Conservation (phyloP, 495 filamentous ascomycete genomes). For the Xylaria castorea region DNA sequence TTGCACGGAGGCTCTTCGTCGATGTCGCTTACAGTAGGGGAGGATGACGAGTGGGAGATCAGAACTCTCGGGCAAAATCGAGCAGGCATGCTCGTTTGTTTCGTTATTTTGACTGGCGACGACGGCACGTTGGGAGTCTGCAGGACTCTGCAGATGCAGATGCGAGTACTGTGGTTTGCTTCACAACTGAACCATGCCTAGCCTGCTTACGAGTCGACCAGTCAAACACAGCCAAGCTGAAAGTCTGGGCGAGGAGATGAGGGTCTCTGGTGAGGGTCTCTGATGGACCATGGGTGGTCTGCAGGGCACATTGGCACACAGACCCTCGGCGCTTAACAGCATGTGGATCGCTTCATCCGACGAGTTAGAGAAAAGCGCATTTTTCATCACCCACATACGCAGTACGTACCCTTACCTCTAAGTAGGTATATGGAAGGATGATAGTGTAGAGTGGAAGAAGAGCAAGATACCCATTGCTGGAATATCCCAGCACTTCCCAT, state of each 20-base stretch:
- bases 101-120: constrained; percentile 27
- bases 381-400: constrained; percentile 9
- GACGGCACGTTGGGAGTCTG: constrained; percentile 23
- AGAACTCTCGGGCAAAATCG: constrained; percentile 30
- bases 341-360: constrained; percentile 23
- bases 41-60: constrained; percentile 1
- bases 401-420: constrained; percentile 6
- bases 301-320: constrained; percentile 22
- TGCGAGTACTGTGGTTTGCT: constrained; percentile 4
- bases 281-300: constrained; percentile 24
- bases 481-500: background rate
- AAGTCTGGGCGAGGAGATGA: constrained; percentile 28
- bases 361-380: constrained; percentile 15
- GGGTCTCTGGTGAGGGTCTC: constrained; percentile 22
- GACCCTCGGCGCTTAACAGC: constrained; percentile 26
- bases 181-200: constrained; percentile 27
- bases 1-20: constrained; percentile 42
- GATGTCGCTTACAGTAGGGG: constrained; percentile 28
- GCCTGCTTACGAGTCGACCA: constrained; percentile 28
- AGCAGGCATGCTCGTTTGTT: constrained; percentile 29
- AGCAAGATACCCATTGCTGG: background rate
- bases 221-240: constrained; percentile 11
- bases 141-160: constrained; percentile 24
- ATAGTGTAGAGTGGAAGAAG: constrained; percentile 25
- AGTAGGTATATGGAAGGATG: background rate